Evolutionary conservation across 2,329 filamentous ascomycete genomes (phyloP).

Genomic region (Arthrobotrys pseudoclavata): DNA sequence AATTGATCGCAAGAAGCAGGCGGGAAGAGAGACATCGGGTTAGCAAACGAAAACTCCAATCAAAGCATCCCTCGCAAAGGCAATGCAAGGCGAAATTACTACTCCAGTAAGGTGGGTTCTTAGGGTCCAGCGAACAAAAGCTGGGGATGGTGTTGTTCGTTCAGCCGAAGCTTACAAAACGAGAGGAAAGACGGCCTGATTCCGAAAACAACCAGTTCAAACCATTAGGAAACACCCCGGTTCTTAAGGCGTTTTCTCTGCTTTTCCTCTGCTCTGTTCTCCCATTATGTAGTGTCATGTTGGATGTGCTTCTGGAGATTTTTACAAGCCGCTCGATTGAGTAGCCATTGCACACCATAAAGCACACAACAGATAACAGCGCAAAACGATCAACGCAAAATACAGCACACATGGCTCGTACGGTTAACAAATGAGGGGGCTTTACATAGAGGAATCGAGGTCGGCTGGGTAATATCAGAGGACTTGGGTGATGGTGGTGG

Average conservation of each 20-base stretch:
- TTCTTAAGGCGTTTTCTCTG: not conserved
- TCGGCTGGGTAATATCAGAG: not conserved
- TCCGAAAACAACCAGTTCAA: conserved; percentile 16
- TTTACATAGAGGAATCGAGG: not conserved
- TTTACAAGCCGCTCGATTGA: conserved; percentile 9
- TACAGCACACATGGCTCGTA: not conserved
- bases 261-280: not conserved
- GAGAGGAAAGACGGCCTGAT: conserved; percentile 1
- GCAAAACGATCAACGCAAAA: not conserved
- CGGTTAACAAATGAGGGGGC: not conserved
- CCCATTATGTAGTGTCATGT: not conserved
- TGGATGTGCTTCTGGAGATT: not conserved
- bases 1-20: conserved; percentile 21
- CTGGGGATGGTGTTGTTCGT: conserved; percentile 7
- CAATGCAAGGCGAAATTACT: conserved; percentile 1
- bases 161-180: conserved; percentile 18
- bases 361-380: not conserved
- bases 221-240: conserved; percentile 2
- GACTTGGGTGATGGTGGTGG: not conserved
- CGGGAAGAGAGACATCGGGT: conserved; percentile 16
- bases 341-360: not conserved
- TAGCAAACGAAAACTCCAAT: conserved; percentile 33
- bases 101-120: not conserved
- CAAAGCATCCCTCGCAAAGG: not conserved
- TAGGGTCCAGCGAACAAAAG: not conserved